Evolutionary conservation across 75 land plant species (phyloP), one percentile per base, ranked within the genome.

Genomic region (Chamaecyparis obtusa): DNA sequence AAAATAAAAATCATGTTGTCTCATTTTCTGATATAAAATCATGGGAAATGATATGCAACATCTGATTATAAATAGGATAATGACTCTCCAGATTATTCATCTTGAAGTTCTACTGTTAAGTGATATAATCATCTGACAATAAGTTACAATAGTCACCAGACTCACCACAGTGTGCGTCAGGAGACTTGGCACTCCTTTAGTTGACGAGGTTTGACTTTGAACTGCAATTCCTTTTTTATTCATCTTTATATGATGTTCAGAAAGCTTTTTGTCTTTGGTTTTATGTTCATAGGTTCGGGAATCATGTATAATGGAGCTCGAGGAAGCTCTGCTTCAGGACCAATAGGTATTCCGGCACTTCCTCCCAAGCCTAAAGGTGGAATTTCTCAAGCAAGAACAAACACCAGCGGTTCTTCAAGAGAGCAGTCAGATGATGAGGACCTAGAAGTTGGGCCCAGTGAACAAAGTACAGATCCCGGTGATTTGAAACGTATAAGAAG

Each of bases 361-460:
- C 89, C 91, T 86, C 89, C 89, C 24, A 80, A 93, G 88, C 95
- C 92, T 43, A 88, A 92, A 67, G 84, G 84, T 36, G 87, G 72
- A 44, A 36, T 39, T 57, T 46, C 72, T 46, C 74, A 85, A 67
- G 71, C 55, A 32, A 91, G 60, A 49, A 74, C 91, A 71, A 87
- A 88, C 78, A 93, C 93, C 7, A 94, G 95, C 86, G 92, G 94
- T 14, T 94, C 95, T 8, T 92, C 93, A 79, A 57, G 88, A 41
- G 94, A 93, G 74, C 90, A 87, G 30, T 93, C 94, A 44, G 96
- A 96, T 88, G 97, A 95, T 89, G 97, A 96, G 83, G 98, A 95
- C 8, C 89, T 87, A 49, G 96, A 95, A 33, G 90, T 88, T 9
- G 94, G 89, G 46, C 86, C 56, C 0, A 88, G 84, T 56, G 97